Evolutionary conservation across 2,329 filamentous ascomycete genomes (phyloP).

Genomic region (Fusarium papillatum): DNA sequence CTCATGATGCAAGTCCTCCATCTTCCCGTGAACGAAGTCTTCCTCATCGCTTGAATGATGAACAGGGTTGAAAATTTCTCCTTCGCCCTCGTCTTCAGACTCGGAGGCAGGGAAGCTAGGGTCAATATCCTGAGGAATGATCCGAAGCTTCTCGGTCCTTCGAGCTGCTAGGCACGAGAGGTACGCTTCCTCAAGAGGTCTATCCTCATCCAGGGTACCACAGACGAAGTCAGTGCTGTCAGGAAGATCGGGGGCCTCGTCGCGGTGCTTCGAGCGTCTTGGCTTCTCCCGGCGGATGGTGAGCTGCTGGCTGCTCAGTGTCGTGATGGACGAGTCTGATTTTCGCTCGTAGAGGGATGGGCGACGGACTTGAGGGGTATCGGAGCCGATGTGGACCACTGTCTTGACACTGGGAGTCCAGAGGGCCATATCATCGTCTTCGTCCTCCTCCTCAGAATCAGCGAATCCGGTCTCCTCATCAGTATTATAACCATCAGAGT

Average conservation of each 20-base stretch:
- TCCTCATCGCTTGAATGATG: constrained; percentile 77
- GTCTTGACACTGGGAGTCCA: constrained; percentile 65
- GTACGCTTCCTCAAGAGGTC: constrained; percentile 94
- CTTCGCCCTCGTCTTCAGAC: constrained; percentile 86
- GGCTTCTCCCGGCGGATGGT: constrained; percentile 47
- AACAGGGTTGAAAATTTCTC: constrained; percentile 71
- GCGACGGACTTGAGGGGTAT: constrained; percentile 49
- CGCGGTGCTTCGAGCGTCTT: constrained; percentile 46
- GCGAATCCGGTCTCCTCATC: constrained; percentile 78
- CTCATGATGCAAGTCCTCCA: constrained; percentile 75
- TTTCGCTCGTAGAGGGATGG: constrained; percentile 60
- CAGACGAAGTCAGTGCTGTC: constrained; percentile 99
- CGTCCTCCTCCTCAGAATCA: constrained; percentile 76
- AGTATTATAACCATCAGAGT: constrained; percentile 80
- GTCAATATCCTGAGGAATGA: constrained; percentile 96
- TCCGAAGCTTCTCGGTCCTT: constrained; percentile 83
- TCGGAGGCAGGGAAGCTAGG: constrained; percentile 97
- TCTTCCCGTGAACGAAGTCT: constrained; percentile 78
- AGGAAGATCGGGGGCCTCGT: constrained; percentile 83
- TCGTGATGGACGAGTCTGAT: constrained; percentile 74
- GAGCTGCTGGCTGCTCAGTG: constrained; percentile 54
- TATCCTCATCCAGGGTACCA: constrained; percentile 95
- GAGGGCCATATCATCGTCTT: constrained; percentile 73
- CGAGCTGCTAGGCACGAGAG: constrained; percentile 86
- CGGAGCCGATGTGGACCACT: constrained; percentile 52